Base-by-base conservation (phyloP, 2,329 filamentous ascomycete genomes). In the Allantophomopsis lycopodina region DNA sequence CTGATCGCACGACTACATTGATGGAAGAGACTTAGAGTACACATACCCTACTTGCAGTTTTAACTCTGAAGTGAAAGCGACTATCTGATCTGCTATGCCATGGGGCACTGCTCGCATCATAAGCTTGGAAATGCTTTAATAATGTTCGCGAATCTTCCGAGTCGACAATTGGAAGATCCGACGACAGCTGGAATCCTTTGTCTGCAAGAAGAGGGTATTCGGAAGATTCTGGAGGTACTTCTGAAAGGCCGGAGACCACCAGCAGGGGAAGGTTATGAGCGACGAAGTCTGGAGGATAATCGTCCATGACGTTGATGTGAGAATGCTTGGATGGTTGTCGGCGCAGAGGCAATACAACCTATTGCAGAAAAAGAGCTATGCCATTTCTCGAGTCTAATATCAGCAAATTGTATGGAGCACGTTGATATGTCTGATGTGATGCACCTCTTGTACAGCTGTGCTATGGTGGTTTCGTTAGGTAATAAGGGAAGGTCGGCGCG, bases 241-340 rank as follows among this genome's bases (percentile, higher is more conserved):
- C 32, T 34, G n/a, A 14, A 34, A 34, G 32, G 11, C 89, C 91
- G 31, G 86, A 86, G 28, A 94, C 72, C 36, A 93, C 66, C 44
- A 96, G 63, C 42, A 94, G 71, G 30, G 89, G 89, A 51, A 93
- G 71, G 61, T 91, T 93, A 62, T 91, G 87, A 57, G 79, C 76
- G 58, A 94, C 68, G 64, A 88, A 94, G 60, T 80, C 81, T 42
- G 64, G 58, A 40, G 83, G 82, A 61, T 86, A 89, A 51, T 73
- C 83, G 60, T 91, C 82, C 84, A 91, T 91, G 32, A 42, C 45
- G 41, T 43, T 43, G 40, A 8, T 28, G 23, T 28, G 10, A 12
- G 23, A 28, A 10, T 28, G 23, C 3, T 28, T 28, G 23, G 11
- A 28, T 12, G 8, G 8, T 28, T 28, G 23, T 28, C 23, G 23